phyloP scores from a whole-genome alignment of 129 eudicot species.

The Oenanthe sinensis region DNA sequence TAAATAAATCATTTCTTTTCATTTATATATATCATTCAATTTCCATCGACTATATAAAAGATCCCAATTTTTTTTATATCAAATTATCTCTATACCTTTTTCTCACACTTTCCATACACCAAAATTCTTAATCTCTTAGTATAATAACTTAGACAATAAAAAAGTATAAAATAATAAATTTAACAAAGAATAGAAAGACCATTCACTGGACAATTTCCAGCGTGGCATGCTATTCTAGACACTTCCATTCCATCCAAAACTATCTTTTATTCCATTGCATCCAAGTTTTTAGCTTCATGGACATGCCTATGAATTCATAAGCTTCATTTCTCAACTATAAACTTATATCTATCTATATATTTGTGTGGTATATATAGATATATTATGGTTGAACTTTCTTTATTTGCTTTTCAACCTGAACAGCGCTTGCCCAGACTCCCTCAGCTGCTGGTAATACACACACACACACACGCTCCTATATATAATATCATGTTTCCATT shows the following conservation, averaged over 20 bases:
- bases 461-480: background rate
- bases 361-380: background rate
- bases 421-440: background rate
- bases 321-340: background rate
- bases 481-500: background rate
- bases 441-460: constrained; percentile 28
- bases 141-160: too few relatives aligned
- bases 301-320: background rate
- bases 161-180: too few relatives aligned
- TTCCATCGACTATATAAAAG: too few relatives aligned
- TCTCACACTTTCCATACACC: too few relatives aligned
- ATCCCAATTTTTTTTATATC: too few relatives aligned
- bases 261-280: background rate
- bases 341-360: too few relatives aligned
- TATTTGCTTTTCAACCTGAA: constrained; percentile 23
- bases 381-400: background rate
- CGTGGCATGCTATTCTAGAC: background rate
- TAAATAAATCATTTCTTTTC: too few relatives aligned
- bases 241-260: background rate
- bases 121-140: too few relatives aligned
- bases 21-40: too few relatives aligned
- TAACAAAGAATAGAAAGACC: background rate
- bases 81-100: too few relatives aligned
- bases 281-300: background rate
- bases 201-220: background rate